A percentile compares a stretch with the other conserved stretches of the same genome.
phyloP scores from a whole-genome alignment of 1,139 yeast species.

The Magnusiomyces paraingens region DNA sequence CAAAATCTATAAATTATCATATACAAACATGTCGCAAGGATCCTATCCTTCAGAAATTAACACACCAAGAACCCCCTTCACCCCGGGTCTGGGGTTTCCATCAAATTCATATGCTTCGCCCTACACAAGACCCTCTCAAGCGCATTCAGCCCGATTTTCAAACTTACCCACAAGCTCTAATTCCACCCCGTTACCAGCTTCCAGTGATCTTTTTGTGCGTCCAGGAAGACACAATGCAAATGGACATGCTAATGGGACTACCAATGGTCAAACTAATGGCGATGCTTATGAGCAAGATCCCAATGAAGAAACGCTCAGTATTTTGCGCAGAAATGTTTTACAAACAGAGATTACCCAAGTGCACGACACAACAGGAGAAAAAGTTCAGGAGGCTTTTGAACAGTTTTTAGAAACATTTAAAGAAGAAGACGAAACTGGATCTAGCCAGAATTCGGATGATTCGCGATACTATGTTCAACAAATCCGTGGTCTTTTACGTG shows the following conservation, averaged over 20 bases:
- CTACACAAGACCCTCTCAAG: constrained; percentile 4
- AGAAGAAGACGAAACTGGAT: constrained; percentile 31
- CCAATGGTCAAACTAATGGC: not conserved
- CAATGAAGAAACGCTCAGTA: constrained; percentile 5
- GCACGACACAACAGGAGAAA: constrained; percentile 86
- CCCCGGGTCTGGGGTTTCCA: not conserved
- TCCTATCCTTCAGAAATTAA: not conserved
- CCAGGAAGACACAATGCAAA: not conserved
- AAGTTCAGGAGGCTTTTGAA: constrained; percentile 87
- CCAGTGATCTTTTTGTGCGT: not conserved
- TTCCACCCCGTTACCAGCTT: not conserved
- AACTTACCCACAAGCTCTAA: constrained; percentile 4
- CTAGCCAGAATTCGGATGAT: constrained; percentile 10
- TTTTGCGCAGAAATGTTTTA: constrained; percentile 14
- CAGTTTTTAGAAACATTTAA: constrained; percentile 65
- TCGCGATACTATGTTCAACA: constrained; percentile 61
- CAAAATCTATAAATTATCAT: too few species aligned
- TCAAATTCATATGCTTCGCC: not conserved
- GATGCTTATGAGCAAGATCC: not conserved
- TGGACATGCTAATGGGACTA: not conserved
- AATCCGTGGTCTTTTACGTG: constrained; percentile 70
- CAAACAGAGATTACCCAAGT: constrained; percentile 61
- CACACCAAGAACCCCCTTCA: not conserved
- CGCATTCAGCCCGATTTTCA: constrained; percentile 1
- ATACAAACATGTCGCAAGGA: not conserved